These are phyloP conservation scores for Macroventuria anomochaeta DNA, from an alignment of 2,329 filamentous ascomycete genomes.

Conservation along the genomic window DNA sequence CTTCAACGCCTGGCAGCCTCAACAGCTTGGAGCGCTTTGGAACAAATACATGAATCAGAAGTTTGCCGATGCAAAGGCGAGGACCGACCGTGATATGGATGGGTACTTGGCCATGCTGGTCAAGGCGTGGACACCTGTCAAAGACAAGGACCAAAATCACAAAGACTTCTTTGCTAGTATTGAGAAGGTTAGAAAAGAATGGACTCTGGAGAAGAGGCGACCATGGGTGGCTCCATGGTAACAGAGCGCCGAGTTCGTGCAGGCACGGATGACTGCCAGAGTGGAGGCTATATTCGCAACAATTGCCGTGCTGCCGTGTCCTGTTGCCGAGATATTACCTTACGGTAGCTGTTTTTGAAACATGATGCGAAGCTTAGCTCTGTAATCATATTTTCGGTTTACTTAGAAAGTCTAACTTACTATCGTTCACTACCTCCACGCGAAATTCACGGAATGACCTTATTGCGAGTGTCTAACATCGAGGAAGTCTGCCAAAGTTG, in stretches of 20 bases:
- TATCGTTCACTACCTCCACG: no score
- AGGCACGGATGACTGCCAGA: no score
- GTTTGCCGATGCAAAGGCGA: background rate
- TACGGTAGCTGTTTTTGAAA: no score
- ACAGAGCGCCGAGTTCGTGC: no score
- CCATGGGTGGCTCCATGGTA: background rate
- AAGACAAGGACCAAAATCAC: background rate
- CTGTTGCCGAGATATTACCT: no score
- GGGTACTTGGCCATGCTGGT: background rate
- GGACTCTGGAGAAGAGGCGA: background rate
- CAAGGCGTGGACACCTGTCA: background rate
- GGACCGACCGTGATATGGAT: background rate
- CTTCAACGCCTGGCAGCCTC: background rate
- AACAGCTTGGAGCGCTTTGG: background rate
- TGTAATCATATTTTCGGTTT: no score
- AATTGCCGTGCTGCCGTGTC: no score
- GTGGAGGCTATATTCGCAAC: no score
- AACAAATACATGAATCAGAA: background rate
- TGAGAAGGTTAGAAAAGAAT: background rate
- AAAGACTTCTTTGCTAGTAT: background rate
- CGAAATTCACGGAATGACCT: no score
- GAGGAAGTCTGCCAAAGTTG: slow-evolving; percentile 47
- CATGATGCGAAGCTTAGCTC: no score
- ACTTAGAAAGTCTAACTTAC: no score
- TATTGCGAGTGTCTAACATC: no score